Conservation (phyloP, 2,329 filamentous ascomycete species). For the Periconia macrospinosa region DNA sequence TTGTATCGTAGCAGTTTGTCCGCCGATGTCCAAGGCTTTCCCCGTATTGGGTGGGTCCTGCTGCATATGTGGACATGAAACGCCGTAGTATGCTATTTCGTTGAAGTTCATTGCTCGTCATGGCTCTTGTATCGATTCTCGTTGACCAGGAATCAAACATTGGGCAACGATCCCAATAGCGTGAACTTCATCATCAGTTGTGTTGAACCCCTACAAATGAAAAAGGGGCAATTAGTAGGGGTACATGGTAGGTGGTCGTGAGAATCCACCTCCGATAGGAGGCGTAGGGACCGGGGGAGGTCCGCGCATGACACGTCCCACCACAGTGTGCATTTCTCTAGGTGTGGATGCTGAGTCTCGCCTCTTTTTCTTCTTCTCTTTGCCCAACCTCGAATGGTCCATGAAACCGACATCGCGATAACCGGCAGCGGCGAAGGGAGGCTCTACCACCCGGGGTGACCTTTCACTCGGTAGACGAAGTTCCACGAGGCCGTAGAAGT, state of each 20-base stretch:
- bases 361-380: slow-evolving; percentile 40
- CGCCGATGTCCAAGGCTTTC: not conserved
- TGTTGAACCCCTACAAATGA: no score
- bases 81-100: slow-evolving; percentile 16
- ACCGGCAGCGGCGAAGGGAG: slow-evolving; percentile 42
- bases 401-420: slow-evolving; percentile 41
- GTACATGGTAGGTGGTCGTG: slow-evolving; percentile 27
- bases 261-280: slow-evolving; percentile 32
- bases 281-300: slow-evolving; percentile 39
- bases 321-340: slow-evolving; percentile 19
- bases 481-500: slow-evolving; percentile 74
- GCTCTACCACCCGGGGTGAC: slow-evolving; percentile 41
- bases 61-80: slow-evolving; percentile 4
- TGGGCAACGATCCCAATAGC: not conserved
- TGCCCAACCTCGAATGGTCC: slow-evolving; percentile 23
- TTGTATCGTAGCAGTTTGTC: not conserved
- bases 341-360: slow-evolving; percentile 31
- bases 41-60: not conserved
- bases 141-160: not conserved
- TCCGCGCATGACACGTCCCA: slow-evolving; percentile 27
- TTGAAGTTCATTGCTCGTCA: not conserved
- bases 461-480: slow-evolving; percentile 64
- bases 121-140: not conserved
- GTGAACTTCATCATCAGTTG: not conserved
- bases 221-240: not conserved